Base-by-base conservation (phyloP, 1,284 basidiomycete species). In the Meripilus lineatus region DNA sequence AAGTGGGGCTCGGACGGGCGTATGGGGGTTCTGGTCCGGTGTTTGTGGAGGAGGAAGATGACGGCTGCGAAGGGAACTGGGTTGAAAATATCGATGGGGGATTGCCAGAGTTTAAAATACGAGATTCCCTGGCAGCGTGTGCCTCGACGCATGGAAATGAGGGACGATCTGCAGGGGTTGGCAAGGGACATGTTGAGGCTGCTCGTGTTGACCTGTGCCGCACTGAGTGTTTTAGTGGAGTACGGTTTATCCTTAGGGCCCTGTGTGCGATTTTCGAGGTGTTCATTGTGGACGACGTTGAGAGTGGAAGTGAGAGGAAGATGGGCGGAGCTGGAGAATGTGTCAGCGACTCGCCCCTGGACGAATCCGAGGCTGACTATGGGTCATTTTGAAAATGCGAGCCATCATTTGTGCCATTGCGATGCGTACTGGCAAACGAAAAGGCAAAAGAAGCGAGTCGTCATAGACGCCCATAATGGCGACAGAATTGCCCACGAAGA, bases 1-100 rank as follows among this genome's bases (percentile, higher is more conserved):
- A 77, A 8, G 73, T 64, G 1, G 87, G 87, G 44, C 69, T 81
- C 0, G 87, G 87, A 13, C 86, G 77, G 0, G 83, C 81, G 55
- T 90, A 90, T 0, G 85, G 72, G 0, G 85, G 84, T 55, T 90
- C 87, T 0, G 87, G 88, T 7, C 86, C 87, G 10, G 75, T 69
- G 7, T 51, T 54, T 2, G 50, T 46, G 18, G 72, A 66, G 5
- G 58, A 43, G 6, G 49, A 46, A 25, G 53, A 38, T 14, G 17
- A 33, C 47, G 44, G 40, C 41, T 14, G 41, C 37, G 44, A 49
- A 46, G 38, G 48, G 46, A 34, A 57, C 41, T 18, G 58, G 47
- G 46, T 59, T n/a, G n/a, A n/a, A n/a, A n/a, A n/a, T n/a, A n/a
- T n/a, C 52, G 32, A 59, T 46, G 15, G 46, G 46, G 26, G 35